Conservation (phyloP, 805 yeast species). For the Saccharomycopsis sp. region DNA sequence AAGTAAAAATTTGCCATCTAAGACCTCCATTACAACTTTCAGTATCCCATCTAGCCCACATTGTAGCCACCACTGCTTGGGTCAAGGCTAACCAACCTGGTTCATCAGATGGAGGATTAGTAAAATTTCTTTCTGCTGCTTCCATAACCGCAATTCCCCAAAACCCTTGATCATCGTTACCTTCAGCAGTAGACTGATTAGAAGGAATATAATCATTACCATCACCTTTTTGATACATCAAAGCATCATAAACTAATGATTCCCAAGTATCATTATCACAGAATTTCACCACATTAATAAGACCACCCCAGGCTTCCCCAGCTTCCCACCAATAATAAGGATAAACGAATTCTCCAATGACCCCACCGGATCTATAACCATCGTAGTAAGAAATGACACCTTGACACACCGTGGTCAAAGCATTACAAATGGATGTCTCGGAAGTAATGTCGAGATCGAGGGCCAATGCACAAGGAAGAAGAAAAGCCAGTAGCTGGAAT, state of each 20-base stretch:
- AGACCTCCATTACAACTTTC: constrained; percentile 62
- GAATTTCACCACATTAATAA: constrained; percentile 59
- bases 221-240: constrained; percentile 55
- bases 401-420: constrained; percentile 43
- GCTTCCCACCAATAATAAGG: constrained; percentile 94
- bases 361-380: constrained; percentile 48
- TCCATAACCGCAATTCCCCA: constrained; percentile 85
- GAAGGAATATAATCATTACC: constrained; percentile 64
- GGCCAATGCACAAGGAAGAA: not conserved
- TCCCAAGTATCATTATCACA: constrained; percentile 59
- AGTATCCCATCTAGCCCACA: constrained; percentile 72
- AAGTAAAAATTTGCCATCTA: constrained; percentile 86
- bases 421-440: constrained; percentile 41
- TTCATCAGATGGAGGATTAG: constrained; percentile 48
- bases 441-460: constrained; percentile 29
- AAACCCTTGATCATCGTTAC: constrained; percentile 89
- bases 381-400: constrained; percentile 63
- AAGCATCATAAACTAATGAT: constrained; percentile 41
- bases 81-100: constrained; percentile 71
- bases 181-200: constrained; percentile 76
- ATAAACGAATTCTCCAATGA: constrained; percentile 57
- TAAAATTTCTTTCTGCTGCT: constrained; percentile 76
- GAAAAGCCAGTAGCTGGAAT: not conserved
- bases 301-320: constrained; percentile 55
- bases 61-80: constrained; percentile 80